A percentile compares a stretch with the other conserved stretches of the same genome.
phyloP scores from a whole-genome alignment of 805 yeast genomes.

The Candida alai region DNA sequence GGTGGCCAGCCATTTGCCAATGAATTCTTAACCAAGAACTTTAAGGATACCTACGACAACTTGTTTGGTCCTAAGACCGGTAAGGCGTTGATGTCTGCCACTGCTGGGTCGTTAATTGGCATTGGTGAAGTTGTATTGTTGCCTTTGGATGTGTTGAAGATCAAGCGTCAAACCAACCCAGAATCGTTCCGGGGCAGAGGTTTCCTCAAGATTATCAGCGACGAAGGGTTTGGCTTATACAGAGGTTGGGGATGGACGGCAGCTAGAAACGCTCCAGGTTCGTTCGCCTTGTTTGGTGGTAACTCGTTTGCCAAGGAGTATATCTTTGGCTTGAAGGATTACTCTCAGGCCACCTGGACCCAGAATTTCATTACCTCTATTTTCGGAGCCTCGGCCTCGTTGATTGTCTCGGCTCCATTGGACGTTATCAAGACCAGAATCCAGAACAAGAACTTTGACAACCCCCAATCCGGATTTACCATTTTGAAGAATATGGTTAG shows the following conservation, averaged over 20 bases:
- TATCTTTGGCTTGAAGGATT: constrained; percentile 80
- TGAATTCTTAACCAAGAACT: constrained; percentile 79
- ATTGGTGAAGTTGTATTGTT: constrained; percentile 95
- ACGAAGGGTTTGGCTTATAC: constrained; percentile 91
- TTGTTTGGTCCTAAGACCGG: constrained; percentile 92
- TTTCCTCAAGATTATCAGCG: constrained; percentile 74
- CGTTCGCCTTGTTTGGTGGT: constrained; percentile 97
- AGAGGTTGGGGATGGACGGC: constrained; percentile 99
- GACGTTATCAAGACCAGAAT: constrained; percentile 98
- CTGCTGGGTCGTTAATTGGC: constrained; percentile 96
- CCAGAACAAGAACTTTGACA: constrained; percentile 93
- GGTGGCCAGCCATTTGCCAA: constrained; percentile 99
- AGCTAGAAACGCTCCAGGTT: constrained; percentile 99
- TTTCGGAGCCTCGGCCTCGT: constrained; percentile 93
- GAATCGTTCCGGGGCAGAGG: constrained; percentile 99
- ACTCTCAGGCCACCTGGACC: constrained; percentile 87
- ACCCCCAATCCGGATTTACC: constrained; percentile 90
- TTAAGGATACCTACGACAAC: constrained; percentile 63
- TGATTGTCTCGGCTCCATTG: constrained; percentile 94
- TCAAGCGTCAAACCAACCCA: constrained; percentile 99
- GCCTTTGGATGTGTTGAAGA: constrained; percentile 94
- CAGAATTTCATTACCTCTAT: constrained; percentile 95
- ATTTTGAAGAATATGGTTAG: constrained; percentile 89
- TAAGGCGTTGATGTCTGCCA: constrained; percentile 93
- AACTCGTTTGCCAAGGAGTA: constrained; percentile 98